A percentile compares a stretch with the other conserved stretches of the same genome.
Conservation (phyloP, 1,139 yeast species). For the Yamadazyma sp. region DNA sequence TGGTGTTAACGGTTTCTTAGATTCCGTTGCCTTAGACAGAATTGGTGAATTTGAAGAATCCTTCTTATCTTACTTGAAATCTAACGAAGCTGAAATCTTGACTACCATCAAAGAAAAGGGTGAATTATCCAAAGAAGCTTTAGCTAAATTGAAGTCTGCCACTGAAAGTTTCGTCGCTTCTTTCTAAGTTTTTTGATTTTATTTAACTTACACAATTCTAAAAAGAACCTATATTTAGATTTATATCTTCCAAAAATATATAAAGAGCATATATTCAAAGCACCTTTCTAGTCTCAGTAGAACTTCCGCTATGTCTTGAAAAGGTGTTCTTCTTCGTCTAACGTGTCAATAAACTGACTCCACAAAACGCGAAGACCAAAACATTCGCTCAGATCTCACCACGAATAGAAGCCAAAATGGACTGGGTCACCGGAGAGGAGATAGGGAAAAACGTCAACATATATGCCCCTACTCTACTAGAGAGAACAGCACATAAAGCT, state of each 20-base stretch:
- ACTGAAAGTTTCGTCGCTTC: slow-evolving; percentile 92
- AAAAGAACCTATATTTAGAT: slow-evolving; percentile 12
- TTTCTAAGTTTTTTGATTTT: slow-evolving; percentile 42
- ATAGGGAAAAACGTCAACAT: too few relatives aligned
- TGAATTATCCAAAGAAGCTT: slow-evolving; percentile 83
- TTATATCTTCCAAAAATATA: slow-evolving; percentile 14
- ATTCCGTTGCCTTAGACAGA: slow-evolving; percentile 79
- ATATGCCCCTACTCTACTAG: too few relatives aligned
- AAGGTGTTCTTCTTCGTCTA: neutral
- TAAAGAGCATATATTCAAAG: slow-evolving; percentile 18
- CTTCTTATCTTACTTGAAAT: slow-evolving; percentile 86
- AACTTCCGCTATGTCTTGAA: neutral
- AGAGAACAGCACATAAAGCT: too few relatives aligned
- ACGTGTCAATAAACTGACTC: too few relatives aligned
- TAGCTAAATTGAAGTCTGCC: slow-evolving; percentile 85
- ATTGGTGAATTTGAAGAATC: slow-evolving; percentile 90
- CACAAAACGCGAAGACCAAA: too few relatives aligned
- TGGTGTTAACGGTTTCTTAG: slow-evolving; percentile 99
- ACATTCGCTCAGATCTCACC: too few relatives aligned
- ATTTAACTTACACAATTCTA: too few relatives aligned
- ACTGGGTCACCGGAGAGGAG: too few relatives aligned
- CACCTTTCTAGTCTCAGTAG: neutral
- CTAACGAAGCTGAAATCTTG: slow-evolving; percentile 84
- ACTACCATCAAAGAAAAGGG: slow-evolving; percentile 86
- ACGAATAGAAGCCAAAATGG: too few relatives aligned